Base-by-base conservation (phyloP, 768 basidiomycete species). In the Collybia mongolica region DNA sequence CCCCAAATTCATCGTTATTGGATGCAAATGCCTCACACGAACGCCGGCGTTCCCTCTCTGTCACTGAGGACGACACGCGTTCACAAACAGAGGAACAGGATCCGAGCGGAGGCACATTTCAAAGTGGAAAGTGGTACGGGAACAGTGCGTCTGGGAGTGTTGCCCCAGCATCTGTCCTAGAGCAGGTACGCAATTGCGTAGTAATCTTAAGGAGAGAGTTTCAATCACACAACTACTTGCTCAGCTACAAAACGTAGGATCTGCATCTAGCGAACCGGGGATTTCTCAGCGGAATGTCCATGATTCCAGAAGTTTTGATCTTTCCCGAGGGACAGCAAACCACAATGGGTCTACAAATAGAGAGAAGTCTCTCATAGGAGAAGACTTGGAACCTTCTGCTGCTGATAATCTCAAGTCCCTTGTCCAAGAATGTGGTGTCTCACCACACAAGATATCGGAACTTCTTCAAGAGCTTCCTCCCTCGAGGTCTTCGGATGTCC, bases 381-480 rank as follows among this genome's bases (percentile, higher is more conserved):
- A 72, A 43, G 78, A 76, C 39, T 52, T 68, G 22, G 79, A 80
- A 54, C 73, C 75, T 9, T 73, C 77, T 14, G 87, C 92, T 12
- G 89, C 82, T 2, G 91, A 94, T 62, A 93, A 90, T 58, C 70
- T 95, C 43, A 88, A 88, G 63, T 83, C 83, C 39, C 77, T 98
- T 29, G 86, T 96, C 32, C 88, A 90, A 66, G 93, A 98, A 65
- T 98, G 90, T 65, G 94, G 94, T 5, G 91, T 95, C 32, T 83
- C 88, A 15, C 90, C 93, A 1, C 88, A 93, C 53, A 93, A 93
- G 67, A 85, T 98, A 39, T 83, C 88, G 1, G 94, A 96, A 62
- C 80, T 98, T 8, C 74, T 95, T 17, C 84, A 90, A 62, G 93
- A 96, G 58, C 77, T 98, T 39, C 94, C 94, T 40, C 87, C 90